These are phyloP conservation scores for Oehlia diaphana DNA, from an alignment of 192 early-diverging fungal species.

Conservation along the genomic window DNA sequence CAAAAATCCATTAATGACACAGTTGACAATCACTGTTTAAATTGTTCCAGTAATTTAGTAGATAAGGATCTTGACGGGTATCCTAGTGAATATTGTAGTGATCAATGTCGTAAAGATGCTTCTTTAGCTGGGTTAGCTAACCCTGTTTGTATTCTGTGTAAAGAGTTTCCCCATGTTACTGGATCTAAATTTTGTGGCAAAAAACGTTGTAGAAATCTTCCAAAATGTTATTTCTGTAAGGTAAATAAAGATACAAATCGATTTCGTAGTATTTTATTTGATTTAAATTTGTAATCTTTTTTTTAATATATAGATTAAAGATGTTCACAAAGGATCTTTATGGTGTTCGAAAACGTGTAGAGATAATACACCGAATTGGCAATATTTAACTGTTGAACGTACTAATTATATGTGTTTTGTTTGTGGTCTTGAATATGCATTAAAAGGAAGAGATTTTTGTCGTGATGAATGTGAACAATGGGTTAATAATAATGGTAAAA, in stretches of 20 bases:
- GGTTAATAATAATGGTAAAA: slow-evolving; percentile 1
- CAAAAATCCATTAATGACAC: background rate
- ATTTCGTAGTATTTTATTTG: background rate
- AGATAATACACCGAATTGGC: slow-evolving; percentile 17
- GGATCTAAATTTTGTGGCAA: slow-evolving; percentile 16
- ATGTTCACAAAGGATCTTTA: background rate
- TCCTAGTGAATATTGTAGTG: slow-evolving; percentile 13
- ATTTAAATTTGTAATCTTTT: background rate
- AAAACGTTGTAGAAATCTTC: slow-evolving; percentile 7
- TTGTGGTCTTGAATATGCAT: background rate
- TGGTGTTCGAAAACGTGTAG: slow-evolving; percentile 13
- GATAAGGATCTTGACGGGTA: slow-evolving; percentile 13
- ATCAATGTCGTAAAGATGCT: slow-evolving; percentile 11
- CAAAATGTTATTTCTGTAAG: slow-evolving; percentile 15
- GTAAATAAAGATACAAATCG: background rate
- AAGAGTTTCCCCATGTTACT: background rate
- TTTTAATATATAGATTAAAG: background rate
- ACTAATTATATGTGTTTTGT: slow-evolving; percentile 3
- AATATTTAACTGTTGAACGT: background rate
- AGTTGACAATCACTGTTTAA: background rate
- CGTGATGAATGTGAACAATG: background rate
- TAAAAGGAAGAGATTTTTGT: slow-evolving; percentile 17
- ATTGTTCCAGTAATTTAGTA: background rate
- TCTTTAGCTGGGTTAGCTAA: background rate
- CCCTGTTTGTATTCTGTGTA: slow-evolving; percentile 5